Percentiles rank a stretch among this genome's conserved stretches.
Conservation (phyloP, 768 basidiomycete species). For the Agaricus subrufescens region DNA sequence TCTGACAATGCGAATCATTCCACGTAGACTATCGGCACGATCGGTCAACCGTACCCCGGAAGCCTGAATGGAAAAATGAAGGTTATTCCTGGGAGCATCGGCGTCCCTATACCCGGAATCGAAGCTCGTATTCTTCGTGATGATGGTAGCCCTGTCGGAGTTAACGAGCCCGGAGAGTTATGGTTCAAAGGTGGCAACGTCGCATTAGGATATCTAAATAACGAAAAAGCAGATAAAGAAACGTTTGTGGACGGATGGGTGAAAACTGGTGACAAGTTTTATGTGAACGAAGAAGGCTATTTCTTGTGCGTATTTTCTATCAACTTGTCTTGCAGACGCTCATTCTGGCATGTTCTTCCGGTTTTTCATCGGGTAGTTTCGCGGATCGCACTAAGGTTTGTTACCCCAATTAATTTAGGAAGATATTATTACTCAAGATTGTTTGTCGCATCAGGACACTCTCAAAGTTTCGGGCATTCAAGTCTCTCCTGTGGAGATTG, state of each 20-base stretch:
- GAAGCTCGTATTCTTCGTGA: slow-evolving; percentile 60
- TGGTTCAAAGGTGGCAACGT: slow-evolving; percentile 53
- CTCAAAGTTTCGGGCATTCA: slow-evolving; percentile 78
- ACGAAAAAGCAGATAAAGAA: slow-evolving; percentile 58
- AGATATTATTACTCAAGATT: not conserved
- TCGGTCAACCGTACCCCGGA: slow-evolving; percentile 40
- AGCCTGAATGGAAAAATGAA: slow-evolving; percentile 38
- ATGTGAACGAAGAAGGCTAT: slow-evolving; percentile 52
- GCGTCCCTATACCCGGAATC: slow-evolving; percentile 58
- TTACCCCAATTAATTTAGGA: not conserved
- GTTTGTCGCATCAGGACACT: slow-evolving; percentile 46
- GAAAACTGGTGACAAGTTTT: slow-evolving; percentile 67
- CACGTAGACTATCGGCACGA: slow-evolving; percentile 50
- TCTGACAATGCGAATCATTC: not conserved
- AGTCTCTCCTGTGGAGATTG: slow-evolving; percentile 79
- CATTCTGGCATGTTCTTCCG: not conserved
- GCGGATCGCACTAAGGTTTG: slow-evolving; percentile 72
- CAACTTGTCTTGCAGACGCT: not conserved
- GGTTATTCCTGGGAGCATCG: slow-evolving; percentile 38
- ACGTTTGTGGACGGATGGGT: slow-evolving; percentile 76
- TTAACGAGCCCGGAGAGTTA: slow-evolving; percentile 64
- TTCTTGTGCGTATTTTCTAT: slow-evolving; percentile 49
- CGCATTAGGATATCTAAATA: slow-evolving; percentile 68
- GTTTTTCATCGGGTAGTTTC: slow-evolving; percentile 40
- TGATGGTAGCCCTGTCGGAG: slow-evolving; percentile 48